Conservation (phyloP, 202 grass and related monocot genomes). For the Hordeum pubiflorum region DNA sequence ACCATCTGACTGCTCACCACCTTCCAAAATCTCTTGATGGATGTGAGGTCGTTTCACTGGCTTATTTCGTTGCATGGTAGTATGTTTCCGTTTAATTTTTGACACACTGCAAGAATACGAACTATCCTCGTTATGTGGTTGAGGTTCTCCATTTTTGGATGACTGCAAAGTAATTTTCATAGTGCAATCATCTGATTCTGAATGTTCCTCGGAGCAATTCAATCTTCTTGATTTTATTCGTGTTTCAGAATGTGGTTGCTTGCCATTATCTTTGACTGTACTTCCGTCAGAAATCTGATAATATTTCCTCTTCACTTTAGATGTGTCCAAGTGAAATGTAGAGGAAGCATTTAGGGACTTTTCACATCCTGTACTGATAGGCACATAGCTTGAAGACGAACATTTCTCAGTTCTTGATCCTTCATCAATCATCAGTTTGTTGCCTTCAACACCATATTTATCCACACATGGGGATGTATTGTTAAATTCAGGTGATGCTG, state of each 20-base stretch:
- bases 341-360: conserved; percentile 20
- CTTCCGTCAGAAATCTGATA: conserved; percentile 32
- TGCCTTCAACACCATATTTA: conserved; percentile 30
- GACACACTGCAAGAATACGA: conserved; percentile 30
- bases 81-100: conserved; percentile 45
- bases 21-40: conserved; percentile 27
- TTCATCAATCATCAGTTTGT: conserved; percentile 53
- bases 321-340: conserved; percentile 35
- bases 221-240: conserved; percentile 27
- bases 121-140: conserved; percentile 12
- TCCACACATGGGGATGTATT: conserved; percentile 29
- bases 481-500: conserved; percentile 52
- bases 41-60: conserved; percentile 29
- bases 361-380: conserved; percentile 32
- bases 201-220: conserved; percentile 18
- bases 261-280: conserved; percentile 22
- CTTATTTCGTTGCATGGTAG: conserved; percentile 37
- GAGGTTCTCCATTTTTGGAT: conserved; percentile 25
- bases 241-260: conserved; percentile 22
- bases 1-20: conserved; percentile 23
- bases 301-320: conserved; percentile 37
- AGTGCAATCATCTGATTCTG: conserved; percentile 28
- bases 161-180: conserved; percentile 32
- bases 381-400: conserved; percentile 62
- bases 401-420: conserved; percentile 74